Evolutionary conservation across 2,329 filamentous ascomycete species (phyloP).

Genomic region (Bipolaris sorokiniana): DNA sequence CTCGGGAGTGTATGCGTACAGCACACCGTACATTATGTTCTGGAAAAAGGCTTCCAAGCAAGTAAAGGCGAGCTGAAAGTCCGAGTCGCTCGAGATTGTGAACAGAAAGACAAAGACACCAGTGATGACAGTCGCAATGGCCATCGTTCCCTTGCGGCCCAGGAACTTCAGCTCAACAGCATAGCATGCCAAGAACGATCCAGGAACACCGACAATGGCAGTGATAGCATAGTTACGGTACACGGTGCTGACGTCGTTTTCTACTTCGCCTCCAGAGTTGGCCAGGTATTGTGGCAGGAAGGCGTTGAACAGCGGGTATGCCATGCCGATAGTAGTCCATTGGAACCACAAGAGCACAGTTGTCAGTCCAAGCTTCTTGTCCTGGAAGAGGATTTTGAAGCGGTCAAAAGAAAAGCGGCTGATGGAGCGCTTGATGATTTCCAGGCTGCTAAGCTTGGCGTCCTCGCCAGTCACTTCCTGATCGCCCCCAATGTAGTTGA

Average conservation of each 20-base stretch:
- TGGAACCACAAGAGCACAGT: constrained; percentile 72
- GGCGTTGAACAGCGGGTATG: constrained; percentile 86
- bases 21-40: constrained; percentile 65
- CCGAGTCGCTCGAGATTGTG: constrained; percentile 62
- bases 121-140: constrained; percentile 69
- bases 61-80: constrained; percentile 68
- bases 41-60: constrained; percentile 74
- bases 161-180: constrained; percentile 74
- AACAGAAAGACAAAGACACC: constrained; percentile 74
- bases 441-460: constrained; percentile 48
- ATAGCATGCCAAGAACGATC: constrained; percentile 74
- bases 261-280: constrained; percentile 54
- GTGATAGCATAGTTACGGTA: constrained; percentile 87
- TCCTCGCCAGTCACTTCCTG: constrained; percentile 49
- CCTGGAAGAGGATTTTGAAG: constrained; percentile 67
- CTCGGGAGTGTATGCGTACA: constrained; percentile 79
- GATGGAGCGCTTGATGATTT: constrained; percentile 66
- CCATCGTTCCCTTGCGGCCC: constrained; percentile 75
- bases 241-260: constrained; percentile 47
- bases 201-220: constrained; percentile 76
- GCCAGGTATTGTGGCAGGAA: constrained; percentile 88
- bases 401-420: constrained; percentile 70
- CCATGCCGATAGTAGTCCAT: constrained; percentile 84
- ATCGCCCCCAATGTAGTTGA: constrained; percentile 60
- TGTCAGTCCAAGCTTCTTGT: constrained; percentile 55